Conservation (phyloP, 345 rosid species). For the Excoecaria agallocha region DNA sequence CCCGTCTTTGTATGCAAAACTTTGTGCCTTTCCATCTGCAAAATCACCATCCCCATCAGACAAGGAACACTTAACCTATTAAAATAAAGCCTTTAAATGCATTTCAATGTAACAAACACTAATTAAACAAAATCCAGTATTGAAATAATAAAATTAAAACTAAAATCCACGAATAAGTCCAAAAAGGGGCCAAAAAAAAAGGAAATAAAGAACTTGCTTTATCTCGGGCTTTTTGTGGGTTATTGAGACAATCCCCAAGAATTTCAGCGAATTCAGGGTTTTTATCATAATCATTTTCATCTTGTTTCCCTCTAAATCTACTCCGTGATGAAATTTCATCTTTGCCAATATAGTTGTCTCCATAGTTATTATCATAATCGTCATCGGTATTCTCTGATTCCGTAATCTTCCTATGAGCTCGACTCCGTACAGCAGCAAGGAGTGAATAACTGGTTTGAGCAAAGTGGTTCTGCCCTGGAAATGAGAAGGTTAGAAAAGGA, state of each 20-base stretch:
- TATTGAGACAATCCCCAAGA: slow-evolving; percentile 64
- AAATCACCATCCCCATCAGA: slow-evolving; percentile 14
- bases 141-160: not conserved
- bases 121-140: not conserved
- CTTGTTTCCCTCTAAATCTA: slow-evolving; percentile 42
- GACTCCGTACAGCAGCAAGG: no score
- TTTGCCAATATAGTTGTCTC: not conserved
- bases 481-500: no score
- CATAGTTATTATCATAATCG: not conserved
- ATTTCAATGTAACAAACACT: no score
- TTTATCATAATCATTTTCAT: slow-evolving; percentile 59
- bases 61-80: not conserved
- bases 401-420: no score
- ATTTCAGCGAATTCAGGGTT: slow-evolving; percentile 91
- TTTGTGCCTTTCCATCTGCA: slow-evolving; percentile 83
- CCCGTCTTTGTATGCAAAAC: slow-evolving; percentile 83
- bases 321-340: slow-evolving; percentile 25
- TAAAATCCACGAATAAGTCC: not conserved
- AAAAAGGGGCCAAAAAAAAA: not conserved
- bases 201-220: slow-evolving; percentile 43
- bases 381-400: no score
- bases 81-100: not conserved
- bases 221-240: slow-evolving; percentile 70
- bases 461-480: no score
- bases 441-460: no score